These are phyloP conservation scores for Peniophora sp. DNA, from an alignment of 1,284 basidiomycete species.

Conservation along the genomic window DNA sequence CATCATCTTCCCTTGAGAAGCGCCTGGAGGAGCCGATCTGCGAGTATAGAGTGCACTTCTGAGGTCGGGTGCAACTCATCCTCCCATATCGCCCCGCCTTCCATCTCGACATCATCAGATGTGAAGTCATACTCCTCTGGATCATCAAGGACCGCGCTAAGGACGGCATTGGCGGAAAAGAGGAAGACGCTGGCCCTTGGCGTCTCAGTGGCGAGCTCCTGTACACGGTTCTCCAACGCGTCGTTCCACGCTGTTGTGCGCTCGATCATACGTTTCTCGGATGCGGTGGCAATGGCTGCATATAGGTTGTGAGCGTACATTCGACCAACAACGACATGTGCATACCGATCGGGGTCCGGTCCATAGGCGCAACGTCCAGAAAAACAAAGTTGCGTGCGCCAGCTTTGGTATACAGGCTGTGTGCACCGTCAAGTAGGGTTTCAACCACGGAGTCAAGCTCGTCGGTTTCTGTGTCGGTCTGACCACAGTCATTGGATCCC, in stretches of 20 bases:
- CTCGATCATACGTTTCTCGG: conserved; percentile 11
- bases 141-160: conserved; percentile 26
- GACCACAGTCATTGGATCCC: conserved; percentile 18
- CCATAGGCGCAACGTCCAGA: too few species aligned
- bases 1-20: too few species aligned
- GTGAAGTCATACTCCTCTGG: conserved; percentile 21
- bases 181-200: conserved; percentile 16
- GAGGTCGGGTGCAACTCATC: conserved; percentile 27
- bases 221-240: conserved; percentile 12
- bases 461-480: conserved; percentile 6
- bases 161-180: conserved; percentile 22
- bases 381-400: conserved; percentile 15
- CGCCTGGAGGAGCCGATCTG: conserved; percentile 14
- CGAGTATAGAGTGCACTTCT: conserved; percentile 22
- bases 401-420: conserved; percentile 18
- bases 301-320: too few species aligned
- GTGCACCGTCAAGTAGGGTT: conserved; percentile 13
- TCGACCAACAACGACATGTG: too few species aligned
- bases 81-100: conserved; percentile 25
- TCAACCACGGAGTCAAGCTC: conserved; percentile 14
- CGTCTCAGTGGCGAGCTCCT: conserved; percentile 14
- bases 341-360: too few species aligned
- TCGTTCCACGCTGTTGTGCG: conserved; percentile 24
- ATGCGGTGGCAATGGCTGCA: background rate
- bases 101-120: conserved; percentile 17